These are phyloP conservation scores for Epichloe sp. DNA, from an alignment of 2,329 filamentous ascomycete genomes.

Conservation along the genomic window DNA sequence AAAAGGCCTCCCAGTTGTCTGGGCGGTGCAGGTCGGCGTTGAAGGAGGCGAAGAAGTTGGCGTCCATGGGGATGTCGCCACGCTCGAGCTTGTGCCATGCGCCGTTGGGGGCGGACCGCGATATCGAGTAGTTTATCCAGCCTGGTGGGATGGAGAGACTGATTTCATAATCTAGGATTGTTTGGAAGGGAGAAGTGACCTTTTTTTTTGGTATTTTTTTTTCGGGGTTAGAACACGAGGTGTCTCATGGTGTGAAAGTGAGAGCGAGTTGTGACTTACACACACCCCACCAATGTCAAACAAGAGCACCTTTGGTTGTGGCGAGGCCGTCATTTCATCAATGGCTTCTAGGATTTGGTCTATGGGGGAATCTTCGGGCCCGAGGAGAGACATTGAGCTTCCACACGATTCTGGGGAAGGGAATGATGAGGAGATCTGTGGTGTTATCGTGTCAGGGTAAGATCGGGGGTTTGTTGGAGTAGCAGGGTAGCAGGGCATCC, in stretches of 20 bases:
- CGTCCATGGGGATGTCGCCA: slow-evolving; percentile 65
- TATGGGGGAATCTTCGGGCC: slow-evolving; percentile 5
- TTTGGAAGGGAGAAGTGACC: slow-evolving; percentile 86
- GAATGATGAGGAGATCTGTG: neutral
- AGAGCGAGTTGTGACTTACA: slow-evolving; percentile 45
- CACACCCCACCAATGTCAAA: slow-evolving; percentile 97
- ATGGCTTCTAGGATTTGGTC: slow-evolving; percentile 18
- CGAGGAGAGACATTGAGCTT: neutral
- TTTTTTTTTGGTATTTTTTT: slow-evolving; percentile 19
- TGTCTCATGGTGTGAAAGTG: too few relatives aligned
- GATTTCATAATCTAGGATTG: slow-evolving; percentile 82
- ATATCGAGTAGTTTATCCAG: slow-evolving; percentile 87
- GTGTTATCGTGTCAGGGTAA: neutral
- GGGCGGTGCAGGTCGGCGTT: slow-evolving; percentile 56
- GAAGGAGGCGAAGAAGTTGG: slow-evolving; percentile 64
- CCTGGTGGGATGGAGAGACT: slow-evolving; percentile 64
- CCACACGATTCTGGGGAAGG: neutral
- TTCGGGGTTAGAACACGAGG: neutral
- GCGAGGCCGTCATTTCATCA: slow-evolving; percentile 27
- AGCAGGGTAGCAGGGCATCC: neutral
- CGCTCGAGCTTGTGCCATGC: slow-evolving; percentile 83
- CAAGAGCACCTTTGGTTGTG: slow-evolving; percentile 59
- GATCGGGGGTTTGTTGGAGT: neutral
- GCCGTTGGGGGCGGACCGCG: slow-evolving; percentile 61
- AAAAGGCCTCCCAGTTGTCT: slow-evolving; percentile 56